Evolutionary conservation across 495 filamentous ascomycete genomes (phyloP).

Genomic region (Bryoglossum gracile): DNA sequence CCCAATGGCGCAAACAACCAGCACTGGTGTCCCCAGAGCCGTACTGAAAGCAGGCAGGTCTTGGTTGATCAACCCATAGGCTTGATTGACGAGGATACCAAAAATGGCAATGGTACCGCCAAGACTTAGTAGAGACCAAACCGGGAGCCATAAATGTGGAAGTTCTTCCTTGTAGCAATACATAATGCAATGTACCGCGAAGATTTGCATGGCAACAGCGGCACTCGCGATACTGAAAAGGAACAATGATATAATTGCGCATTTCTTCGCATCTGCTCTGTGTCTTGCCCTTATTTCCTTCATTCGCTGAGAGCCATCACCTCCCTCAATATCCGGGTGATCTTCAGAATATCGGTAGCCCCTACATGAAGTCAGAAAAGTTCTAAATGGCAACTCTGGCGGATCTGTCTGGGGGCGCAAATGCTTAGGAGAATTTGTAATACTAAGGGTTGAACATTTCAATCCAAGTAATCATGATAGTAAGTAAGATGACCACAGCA

Average conservation of each 20-base stretch:
- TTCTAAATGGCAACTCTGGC: too few relatives aligned
- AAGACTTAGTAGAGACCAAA: conserved; percentile 40
- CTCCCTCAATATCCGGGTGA: too few relatives aligned
- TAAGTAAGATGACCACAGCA: too few relatives aligned
- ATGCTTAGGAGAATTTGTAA: too few relatives aligned
- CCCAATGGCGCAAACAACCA: conserved; percentile 37
- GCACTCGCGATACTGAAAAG: conserved; percentile 13
- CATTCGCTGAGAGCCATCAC: too few relatives aligned
- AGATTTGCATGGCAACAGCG: conserved; percentile 36
- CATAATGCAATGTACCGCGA: conserved; percentile 34
- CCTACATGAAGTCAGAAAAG: too few relatives aligned
- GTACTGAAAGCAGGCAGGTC: conserved; percentile 38
- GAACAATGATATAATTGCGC: not conserved
- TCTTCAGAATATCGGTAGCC: too few relatives aligned
- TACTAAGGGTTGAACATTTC: too few relatives aligned
- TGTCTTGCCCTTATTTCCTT: too few relatives aligned
- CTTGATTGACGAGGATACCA: conserved; percentile 34
- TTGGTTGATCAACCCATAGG: conserved; percentile 30
- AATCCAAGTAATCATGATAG: too few relatives aligned
- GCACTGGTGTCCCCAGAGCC: conserved; percentile 42
- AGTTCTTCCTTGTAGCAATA: conserved; percentile 44
- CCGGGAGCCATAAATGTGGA: conserved; percentile 41
- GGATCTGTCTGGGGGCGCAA: too few relatives aligned
- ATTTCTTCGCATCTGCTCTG: not conserved
- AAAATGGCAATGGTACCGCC: conserved; percentile 42